Percentiles rank a stretch among this genome's conserved stretches.
Conservation (phyloP, 306 rosid species). For the Lathyrus tuberosus region DNA sequence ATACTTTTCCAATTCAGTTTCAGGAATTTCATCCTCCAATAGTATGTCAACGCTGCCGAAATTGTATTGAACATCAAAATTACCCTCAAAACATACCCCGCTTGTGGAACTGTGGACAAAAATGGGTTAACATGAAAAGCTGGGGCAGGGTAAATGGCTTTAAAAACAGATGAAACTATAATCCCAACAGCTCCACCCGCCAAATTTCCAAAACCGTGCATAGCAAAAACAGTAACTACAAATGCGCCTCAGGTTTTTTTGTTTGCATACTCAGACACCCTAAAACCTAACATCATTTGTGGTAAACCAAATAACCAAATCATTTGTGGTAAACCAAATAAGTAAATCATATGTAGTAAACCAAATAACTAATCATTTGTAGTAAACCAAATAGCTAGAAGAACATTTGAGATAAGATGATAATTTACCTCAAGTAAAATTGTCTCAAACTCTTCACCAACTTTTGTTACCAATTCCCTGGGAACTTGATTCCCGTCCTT, state of each 20-base stretch:
- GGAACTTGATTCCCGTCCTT: no score
- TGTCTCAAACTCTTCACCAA: constrained; percentile 77
- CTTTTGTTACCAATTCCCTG: constrained; percentile 76
- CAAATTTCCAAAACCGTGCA: constrained; percentile 91
- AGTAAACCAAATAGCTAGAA: no score
- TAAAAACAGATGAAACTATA: constrained; percentile 51
- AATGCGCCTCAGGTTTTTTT: no score
- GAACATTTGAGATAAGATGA: no score
- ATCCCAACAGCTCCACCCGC: constrained; percentile 84
- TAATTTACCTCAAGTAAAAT: constrained; percentile 64
- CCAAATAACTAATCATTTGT: no score
- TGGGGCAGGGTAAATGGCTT: constrained; percentile 23
- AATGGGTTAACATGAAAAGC: constrained; percentile 1
- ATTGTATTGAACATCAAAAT: constrained; percentile 78
- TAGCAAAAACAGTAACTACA: constrained; percentile 88
- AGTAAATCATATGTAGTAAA: no score
- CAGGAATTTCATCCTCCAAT: no score
- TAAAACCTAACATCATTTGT: no score
- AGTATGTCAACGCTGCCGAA: constrained; percentile 61
- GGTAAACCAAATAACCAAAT: no score
- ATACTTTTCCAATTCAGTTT: constrained; percentile 62
- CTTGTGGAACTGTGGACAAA: constrained; percentile 63
- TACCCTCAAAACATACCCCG: constrained; percentile 84
- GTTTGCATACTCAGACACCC: no score
- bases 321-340: no score